These are phyloP conservation scores for Xylaria scruposa DNA, from an alignment of 495 filamentous ascomycete species.

Conservation along the genomic window DNA sequence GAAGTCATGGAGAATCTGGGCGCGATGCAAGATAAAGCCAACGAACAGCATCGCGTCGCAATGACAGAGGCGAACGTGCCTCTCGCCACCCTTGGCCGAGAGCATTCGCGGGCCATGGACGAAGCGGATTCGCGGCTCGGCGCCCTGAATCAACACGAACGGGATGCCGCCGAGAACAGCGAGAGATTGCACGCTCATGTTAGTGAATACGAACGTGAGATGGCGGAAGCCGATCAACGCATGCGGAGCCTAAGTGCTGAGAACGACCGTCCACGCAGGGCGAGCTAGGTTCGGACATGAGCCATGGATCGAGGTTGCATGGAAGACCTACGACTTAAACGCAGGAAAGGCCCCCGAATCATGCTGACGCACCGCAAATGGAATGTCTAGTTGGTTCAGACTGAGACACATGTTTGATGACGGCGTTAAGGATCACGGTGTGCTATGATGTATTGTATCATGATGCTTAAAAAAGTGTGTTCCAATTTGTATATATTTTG, in stretches of 20 bases:
- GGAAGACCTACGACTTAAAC: background rate
- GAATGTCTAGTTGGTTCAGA: background rate
- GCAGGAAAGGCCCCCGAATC: background rate
- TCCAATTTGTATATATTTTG: background rate
- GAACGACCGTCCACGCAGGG: background rate
- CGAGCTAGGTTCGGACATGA: background rate
- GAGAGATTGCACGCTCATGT: conserved; percentile 19
- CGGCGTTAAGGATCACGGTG: background rate
- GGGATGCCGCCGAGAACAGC: background rate
- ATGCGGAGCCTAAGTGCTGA: conserved; percentile 12
- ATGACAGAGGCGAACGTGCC: conserved; percentile 28
- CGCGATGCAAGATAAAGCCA: conserved; percentile 19
- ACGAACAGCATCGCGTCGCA: conserved; percentile 27
- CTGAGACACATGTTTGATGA: background rate
- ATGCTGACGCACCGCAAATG: background rate
- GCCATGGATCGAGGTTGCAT: background rate
- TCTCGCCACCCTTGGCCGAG: conserved; percentile 23
- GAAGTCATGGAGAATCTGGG: conserved; percentile 23
- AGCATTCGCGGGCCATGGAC: conserved; percentile 22
- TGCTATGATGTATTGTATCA: background rate
- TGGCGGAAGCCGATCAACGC: conserved; percentile 23
- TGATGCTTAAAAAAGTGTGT: background rate
- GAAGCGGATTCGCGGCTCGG: conserved; percentile 1
- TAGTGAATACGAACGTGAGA: conserved; percentile 11
- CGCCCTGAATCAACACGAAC: conserved; percentile 1